A percentile compares a stretch with the other conserved stretches of the same genome.
Evolutionary conservation across 208 protist genomes (phyloP).

Genomic region (Trypanosoma avium): DNA sequence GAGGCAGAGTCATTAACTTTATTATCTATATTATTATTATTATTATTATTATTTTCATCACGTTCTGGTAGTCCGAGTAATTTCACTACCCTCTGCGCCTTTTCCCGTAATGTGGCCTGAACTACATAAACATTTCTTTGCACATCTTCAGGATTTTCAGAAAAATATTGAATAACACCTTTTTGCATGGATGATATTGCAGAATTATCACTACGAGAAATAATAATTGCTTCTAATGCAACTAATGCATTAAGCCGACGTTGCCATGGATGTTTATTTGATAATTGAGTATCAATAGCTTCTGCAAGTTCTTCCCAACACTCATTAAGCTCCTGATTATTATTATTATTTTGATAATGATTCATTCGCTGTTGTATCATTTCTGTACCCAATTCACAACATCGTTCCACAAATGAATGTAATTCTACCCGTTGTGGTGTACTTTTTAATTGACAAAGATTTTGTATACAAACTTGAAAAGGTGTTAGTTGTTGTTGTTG

Average conservation of each 20-base stretch:
- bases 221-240: slow-evolving; percentile 45
- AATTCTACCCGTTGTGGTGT: slow-evolving; percentile 42
- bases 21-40: neutral
- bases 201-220: slow-evolving; percentile 13
- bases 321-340: neutral
- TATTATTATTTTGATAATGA: neutral
- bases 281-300: slow-evolving; percentile 29
- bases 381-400: slow-evolving; percentile 3
- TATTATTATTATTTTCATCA: neutral
- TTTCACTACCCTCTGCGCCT: slow-evolving; percentile 35
- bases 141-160: slow-evolving; percentile 41
- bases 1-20: neutral
- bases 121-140: slow-evolving; percentile 42
- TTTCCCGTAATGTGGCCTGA: slow-evolving; percentile 45
- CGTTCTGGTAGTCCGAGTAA: slow-evolving; percentile 28
- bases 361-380: neutral
- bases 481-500: slow-evolving; percentile 7
- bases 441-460: slow-evolving; percentile 22
- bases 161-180: slow-evolving; percentile 29
- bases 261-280: slow-evolving; percentile 43
- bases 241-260: slow-evolving; percentile 49
- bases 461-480: slow-evolving; percentile 20
- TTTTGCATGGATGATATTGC: slow-evolving; percentile 12
- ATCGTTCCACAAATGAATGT: slow-evolving; percentile 26
- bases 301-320: slow-evolving; percentile 30